These are phyloP conservation scores for Daucus carota DNA, from an alignment of 129 eudicot genomes.

Conservation along the genomic window DNA sequence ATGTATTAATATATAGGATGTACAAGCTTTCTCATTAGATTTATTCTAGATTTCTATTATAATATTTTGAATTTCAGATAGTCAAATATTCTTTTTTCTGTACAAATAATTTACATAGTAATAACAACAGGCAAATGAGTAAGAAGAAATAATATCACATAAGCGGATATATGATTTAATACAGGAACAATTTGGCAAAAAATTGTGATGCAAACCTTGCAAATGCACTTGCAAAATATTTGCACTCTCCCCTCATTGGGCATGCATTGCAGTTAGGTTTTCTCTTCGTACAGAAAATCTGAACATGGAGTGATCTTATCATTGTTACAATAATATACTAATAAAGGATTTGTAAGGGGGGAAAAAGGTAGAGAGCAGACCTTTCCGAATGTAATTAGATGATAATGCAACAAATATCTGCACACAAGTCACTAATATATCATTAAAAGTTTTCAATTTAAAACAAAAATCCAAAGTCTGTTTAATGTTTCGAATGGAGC, in stretches of 20 bases:
- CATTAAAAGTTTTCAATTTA: not conserved
- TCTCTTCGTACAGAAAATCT: not conserved
- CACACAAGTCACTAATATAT: not conserved
- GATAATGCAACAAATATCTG: constrained; percentile 1
- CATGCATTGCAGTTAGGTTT: constrained; percentile 1
- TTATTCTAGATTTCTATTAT: not conserved
- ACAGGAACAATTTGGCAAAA: not conserved
- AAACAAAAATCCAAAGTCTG: not conserved
- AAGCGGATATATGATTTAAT: not conserved
- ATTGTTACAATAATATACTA: not conserved
- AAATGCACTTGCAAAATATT: constrained; percentile 1
- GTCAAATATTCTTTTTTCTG: not conserved
- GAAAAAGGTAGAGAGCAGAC: not conserved
- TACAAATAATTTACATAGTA: too few relatives aligned
- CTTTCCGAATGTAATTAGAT: constrained; percentile 1
- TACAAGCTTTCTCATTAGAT: not conserved
- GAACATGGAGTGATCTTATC: not conserved
- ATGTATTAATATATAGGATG: not conserved
- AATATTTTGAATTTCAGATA: not conserved
- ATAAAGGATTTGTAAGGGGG: not conserved
- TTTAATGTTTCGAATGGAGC: not conserved
- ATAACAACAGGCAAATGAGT: not conserved
- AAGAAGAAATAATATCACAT: not conserved
- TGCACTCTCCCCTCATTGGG: constrained; percentile 6
- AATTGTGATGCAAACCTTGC: not conserved